A percentile compares a stretch with the other conserved stretches of the same genome.
Conservation (phyloP, 208 protist genomes). For the Novymonas esmeraldas region DNA sequence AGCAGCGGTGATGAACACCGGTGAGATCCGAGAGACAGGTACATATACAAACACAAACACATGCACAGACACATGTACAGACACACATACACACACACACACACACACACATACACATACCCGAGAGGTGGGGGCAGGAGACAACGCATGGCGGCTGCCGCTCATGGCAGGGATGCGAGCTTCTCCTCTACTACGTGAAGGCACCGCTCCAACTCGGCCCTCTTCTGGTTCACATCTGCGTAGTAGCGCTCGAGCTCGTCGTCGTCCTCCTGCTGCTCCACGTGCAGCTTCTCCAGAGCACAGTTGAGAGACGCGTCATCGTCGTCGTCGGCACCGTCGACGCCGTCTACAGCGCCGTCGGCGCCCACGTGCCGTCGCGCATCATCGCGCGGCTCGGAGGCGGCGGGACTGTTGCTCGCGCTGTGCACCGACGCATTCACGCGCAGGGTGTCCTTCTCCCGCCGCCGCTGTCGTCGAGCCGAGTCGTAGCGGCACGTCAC, state of each 20-base stretch:
- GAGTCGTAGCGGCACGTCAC: slow-evolving; percentile 25
- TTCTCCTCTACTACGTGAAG: slow-evolving; percentile 25
- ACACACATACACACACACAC: background rate
- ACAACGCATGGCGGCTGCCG: background rate
- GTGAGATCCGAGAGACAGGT: no score
- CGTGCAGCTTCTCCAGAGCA: slow-evolving; percentile 25
- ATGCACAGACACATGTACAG: no score
- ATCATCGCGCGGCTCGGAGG: slow-evolving; percentile 10
- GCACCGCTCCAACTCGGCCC: slow-evolving; percentile 17
- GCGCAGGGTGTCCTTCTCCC: slow-evolving; percentile 23
- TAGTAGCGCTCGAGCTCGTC: slow-evolving; percentile 27
- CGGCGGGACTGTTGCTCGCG: slow-evolving; percentile 6
- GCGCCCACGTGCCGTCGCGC: background rate
- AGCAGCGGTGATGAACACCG: no score
- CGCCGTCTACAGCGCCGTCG: slow-evolving; percentile 1
- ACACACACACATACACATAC: background rate
- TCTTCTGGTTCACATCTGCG: slow-evolving; percentile 26
- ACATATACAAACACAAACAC: no score
- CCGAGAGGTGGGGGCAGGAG: background rate
- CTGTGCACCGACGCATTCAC: slow-evolving; percentile 19
- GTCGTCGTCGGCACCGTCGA: background rate
- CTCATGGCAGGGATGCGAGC: slow-evolving; percentile 10
- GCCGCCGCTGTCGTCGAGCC: slow-evolving; percentile 24
- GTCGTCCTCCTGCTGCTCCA: slow-evolving; percentile 32
- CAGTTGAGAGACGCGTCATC: slow-evolving; percentile 13